Evolutionary conservation across 805 yeast species (phyloP), one percentile per base, ranked within the genome.

Genomic region (Lipomyces kockii): DNA sequence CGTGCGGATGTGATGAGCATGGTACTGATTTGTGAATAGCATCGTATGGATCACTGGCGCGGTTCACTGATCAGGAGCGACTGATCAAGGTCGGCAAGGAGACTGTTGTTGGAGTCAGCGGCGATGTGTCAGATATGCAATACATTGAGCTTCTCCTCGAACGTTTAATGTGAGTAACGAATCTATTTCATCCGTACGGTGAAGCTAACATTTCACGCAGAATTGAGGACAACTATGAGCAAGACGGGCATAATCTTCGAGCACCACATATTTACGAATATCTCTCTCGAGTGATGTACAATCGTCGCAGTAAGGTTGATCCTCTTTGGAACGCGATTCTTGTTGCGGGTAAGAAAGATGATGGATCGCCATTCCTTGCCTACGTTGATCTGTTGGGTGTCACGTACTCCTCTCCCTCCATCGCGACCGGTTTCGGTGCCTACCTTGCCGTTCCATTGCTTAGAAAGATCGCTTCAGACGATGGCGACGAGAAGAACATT

Each of bases 381-480:
- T 93, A 91, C 76, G 97, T 92, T 58, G 97, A 95, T 78, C 82
- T 95, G 68, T 84, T 93, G 68, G 99, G 99, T 61, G 97, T 92
- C 34, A 85, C 97, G 2, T 95, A 91, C 79, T 84, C 91, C 2
- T 84, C 98, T 0, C 95, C 97, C 37, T 84, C 97, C 2, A 81
- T 95, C 65, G 97, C 98, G 58, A 93, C 98, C 2, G 99, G 99
- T 0, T 94, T 92, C 78, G 99, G 99, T 67, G 89, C 96, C 11
- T 93, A 95, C 79, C 83, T 95, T 79, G 99, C 99, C 2, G 80
- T 92, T 56, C 99, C 99, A 32, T 80, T 95, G 74, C 83, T 95
- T 77, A 88, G 99, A 81, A 87, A 90, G 77, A 84, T 89, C 67
- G 91, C 90, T 46, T 62, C 69, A 20, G 68, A 68, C 9, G 97